A percentile compares a stretch with the other conserved stretches of the same genome.
Conservation (phyloP, 1,284 basidiomycete genomes). For the Apiotrichum porosum region DNA sequence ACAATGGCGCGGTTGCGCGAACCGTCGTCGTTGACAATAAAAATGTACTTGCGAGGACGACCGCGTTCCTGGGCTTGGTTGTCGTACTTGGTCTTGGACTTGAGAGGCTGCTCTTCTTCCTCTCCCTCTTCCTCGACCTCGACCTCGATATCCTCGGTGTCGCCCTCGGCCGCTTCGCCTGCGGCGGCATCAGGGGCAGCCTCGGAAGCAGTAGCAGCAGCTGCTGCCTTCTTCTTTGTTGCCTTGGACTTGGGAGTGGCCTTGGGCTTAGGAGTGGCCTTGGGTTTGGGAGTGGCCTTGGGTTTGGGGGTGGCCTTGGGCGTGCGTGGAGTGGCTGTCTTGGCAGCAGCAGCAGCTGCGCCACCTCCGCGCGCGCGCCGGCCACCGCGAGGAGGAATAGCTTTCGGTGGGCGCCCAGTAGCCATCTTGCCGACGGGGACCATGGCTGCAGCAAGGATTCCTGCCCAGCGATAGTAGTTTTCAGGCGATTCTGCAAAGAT, state of each 20-base stretch:
- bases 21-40: slow-evolving; percentile 37
- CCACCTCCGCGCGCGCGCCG: too few relatives aligned
- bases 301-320: too few relatives aligned
- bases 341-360: too few relatives aligned
- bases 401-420: not conserved
- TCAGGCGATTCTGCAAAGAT: slow-evolving; percentile 2
- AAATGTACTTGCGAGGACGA: slow-evolving; percentile 39
- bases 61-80: slow-evolving; percentile 33
- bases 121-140: not conserved
- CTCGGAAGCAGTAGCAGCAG: too few relatives aligned
- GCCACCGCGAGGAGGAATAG: too few relatives aligned
- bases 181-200: too few relatives aligned
- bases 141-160: not conserved
- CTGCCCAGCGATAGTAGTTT: slow-evolving; percentile 5
- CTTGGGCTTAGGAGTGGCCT: too few relatives aligned
- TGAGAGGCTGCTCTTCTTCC: not conserved
- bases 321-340: too few relatives aligned
- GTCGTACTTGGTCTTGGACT: slow-evolving; percentile 20
- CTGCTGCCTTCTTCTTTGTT: too few relatives aligned
- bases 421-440: slow-evolving; percentile 3
- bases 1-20: slow-evolving; percentile 27
- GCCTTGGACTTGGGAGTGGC: too few relatives aligned
- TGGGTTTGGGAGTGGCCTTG: too few relatives aligned
- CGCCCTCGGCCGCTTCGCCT: not conserved
- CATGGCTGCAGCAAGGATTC: not conserved